Percentiles rank a stretch among this genome's conserved stretches.
Evolutionary conservation across 352 stramenopile species (phyloP).

Genomic region (Globisporangium rhizosaccharum): DNA sequence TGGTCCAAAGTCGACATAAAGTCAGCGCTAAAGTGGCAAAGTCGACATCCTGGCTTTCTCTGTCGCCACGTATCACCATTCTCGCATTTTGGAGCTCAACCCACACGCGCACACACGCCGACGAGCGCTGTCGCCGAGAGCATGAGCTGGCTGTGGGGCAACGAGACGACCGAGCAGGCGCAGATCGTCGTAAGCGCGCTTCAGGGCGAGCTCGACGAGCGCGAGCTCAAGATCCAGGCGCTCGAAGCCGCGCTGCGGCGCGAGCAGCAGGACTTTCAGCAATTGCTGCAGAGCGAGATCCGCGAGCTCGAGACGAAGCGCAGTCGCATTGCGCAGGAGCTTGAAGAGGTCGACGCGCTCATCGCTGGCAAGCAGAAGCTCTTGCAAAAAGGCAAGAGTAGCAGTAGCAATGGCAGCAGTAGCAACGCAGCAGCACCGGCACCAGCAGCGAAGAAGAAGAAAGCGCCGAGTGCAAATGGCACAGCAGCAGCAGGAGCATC

Average conservation of each 20-base stretch:
- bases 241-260: constrained; percentile 65
- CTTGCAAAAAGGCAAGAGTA: constrained; percentile 41
- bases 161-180: constrained; percentile 82
- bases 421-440: constrained; percentile 18
- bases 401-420: constrained; percentile 9
- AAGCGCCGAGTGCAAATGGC: background rate
- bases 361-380: constrained; percentile 64
- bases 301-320: constrained; percentile 57
- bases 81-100: no score
- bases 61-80: no score
- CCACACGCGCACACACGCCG: no score
- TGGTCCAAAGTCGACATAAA: no score
- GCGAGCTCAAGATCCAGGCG: constrained; percentile 74
- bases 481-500: background rate
- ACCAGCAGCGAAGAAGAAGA: constrained; percentile 16
- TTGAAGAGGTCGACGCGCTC: constrained; percentile 21
- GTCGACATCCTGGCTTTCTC: no score
- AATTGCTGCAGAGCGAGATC: constrained; percentile 56
- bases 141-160: constrained; percentile 83
- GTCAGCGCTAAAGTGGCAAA: no score
- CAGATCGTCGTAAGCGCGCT: constrained; percentile 80
- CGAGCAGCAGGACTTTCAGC: constrained; percentile 69
- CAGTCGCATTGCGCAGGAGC: constrained; percentile 17
- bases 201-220: constrained; percentile 77
- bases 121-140: background rate